phyloP scores from a whole-genome alignment of 106 monocot genomes.

The Dioscorea zingiberensis region DNA sequence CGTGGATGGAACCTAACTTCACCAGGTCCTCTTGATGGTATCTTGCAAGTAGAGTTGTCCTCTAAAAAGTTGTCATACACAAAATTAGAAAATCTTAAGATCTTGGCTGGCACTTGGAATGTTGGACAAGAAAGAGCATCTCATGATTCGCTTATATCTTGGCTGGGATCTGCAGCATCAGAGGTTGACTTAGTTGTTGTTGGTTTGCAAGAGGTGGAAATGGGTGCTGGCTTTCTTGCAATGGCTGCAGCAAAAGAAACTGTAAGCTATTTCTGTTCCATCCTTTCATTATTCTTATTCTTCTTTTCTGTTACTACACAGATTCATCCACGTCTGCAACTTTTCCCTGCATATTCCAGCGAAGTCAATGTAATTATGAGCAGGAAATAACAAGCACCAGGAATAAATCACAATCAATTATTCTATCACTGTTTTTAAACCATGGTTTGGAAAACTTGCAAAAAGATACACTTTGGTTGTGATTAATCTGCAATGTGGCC shows the following conservation, averaged over 20 bases:
- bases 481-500: too few relatives aligned
- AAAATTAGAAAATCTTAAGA: slow-evolving; percentile 67
- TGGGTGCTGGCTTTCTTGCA: slow-evolving; percentile 97
- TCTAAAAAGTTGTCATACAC: slow-evolving; percentile 47
- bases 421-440: too few relatives aligned
- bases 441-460: too few relatives aligned
- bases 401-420: too few relatives aligned
- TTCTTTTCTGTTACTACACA: neutral
- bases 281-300: neutral
- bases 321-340: too few relatives aligned
- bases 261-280: slow-evolving; percentile 32
- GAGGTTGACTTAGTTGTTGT: slow-evolving; percentile 83
- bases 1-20: slow-evolving; percentile 82
- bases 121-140: slow-evolving; percentile 90
- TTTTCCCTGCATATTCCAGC: too few relatives aligned
- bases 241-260: slow-evolving; percentile 96
- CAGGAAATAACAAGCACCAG: too few relatives aligned
- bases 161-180: slow-evolving; percentile 66
- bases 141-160: slow-evolving; percentile 82
- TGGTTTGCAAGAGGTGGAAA: slow-evolving; percentile 96
- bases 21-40: slow-evolving; percentile 69
- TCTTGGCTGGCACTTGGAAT: slow-evolving; percentile 92
- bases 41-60: slow-evolving; percentile 51
- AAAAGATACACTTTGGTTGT: too few relatives aligned
- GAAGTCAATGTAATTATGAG: too few relatives aligned